These are phyloP conservation scores for Gardenia jasminoides DNA, from an alignment of 257 asterid genomes.

Conservation along the genomic window DNA sequence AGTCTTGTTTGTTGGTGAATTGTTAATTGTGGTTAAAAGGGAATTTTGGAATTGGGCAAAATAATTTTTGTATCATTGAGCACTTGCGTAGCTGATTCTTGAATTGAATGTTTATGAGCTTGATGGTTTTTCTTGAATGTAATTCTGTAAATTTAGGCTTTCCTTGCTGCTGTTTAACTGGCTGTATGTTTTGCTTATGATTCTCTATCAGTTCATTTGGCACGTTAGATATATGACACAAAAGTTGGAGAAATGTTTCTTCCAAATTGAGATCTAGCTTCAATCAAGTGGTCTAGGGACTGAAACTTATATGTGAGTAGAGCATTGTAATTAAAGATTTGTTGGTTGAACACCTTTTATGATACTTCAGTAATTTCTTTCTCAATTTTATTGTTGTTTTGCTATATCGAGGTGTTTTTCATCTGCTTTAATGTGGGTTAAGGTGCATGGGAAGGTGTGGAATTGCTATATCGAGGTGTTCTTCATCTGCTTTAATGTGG, in stretches of 20 bases:
- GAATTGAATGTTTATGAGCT: not conserved
- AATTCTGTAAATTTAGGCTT: not conserved
- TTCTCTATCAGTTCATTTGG: not conserved
- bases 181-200: not conserved
- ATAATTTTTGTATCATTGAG: not conserved
- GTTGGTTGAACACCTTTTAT: not conserved
- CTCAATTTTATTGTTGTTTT: not conserved
- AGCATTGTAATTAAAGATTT: not conserved
- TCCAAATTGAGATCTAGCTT: constrained; percentile 4
- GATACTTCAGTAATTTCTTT: not conserved
- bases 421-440: too few species aligned
- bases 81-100: not conserved
- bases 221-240: not conserved
- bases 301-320: not conserved
- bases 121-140: not conserved
- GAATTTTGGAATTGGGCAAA: not conserved
- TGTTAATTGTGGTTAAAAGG: not conserved
- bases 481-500: too few species aligned
- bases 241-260: not conserved
- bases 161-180: not conserved
- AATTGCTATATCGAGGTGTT: too few species aligned
- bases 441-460: too few species aligned
- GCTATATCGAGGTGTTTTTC: not conserved
- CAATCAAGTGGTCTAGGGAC: not conserved
- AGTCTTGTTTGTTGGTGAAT: not conserved